phyloP scores from a whole-genome alignment of 2,329 filamentous ascomycete genomes.

The Arthrobotrys conoides region DNA sequence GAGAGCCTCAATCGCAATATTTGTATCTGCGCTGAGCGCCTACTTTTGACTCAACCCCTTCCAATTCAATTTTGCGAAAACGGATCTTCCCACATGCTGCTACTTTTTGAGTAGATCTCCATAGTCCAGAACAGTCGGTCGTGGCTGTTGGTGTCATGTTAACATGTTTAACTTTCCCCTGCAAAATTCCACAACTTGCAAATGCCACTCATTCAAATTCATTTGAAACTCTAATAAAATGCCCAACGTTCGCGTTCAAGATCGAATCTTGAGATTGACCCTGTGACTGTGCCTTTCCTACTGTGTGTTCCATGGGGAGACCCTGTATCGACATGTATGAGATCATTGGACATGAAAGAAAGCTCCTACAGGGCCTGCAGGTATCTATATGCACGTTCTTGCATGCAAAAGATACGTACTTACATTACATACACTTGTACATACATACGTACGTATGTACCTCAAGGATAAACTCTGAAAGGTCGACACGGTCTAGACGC shows the following conservation, averaged over 20 bases:
- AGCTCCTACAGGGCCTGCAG: neutral
- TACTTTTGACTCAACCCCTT: conserved; percentile 33
- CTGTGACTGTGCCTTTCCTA: conserved; percentile 23
- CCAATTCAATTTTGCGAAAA: conserved; percentile 30
- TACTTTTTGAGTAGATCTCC: conserved; percentile 5
- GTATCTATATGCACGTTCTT: conserved; percentile 28
- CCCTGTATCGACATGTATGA: conserved; percentile 51
- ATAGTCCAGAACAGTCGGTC: conserved; percentile 44
- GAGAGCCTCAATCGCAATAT: conserved; percentile 32
- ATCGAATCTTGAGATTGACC: neutral
- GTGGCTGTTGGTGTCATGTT: conserved; percentile 17
- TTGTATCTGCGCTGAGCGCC: conserved; percentile 28
- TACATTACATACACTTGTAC: neutral
- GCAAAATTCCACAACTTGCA: conserved; percentile 23
- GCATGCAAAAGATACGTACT: conserved; percentile 31
- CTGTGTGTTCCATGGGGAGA: conserved; percentile 30
- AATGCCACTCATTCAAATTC: conserved; percentile 14
- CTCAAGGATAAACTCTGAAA: conserved; percentile 9
- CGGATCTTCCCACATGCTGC: conserved; percentile 22
- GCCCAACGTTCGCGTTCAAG: conserved; percentile 6
- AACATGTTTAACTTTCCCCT: conserved; percentile 17
- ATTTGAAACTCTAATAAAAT: conserved; percentile 26
- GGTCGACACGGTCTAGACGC: conserved; percentile 52
- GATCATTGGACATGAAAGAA: conserved; percentile 49
- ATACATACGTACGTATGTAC: neutral